Conservation (phyloP, 2,329 filamentous ascomycete genomes). For the Cladosporium sp. region DNA sequence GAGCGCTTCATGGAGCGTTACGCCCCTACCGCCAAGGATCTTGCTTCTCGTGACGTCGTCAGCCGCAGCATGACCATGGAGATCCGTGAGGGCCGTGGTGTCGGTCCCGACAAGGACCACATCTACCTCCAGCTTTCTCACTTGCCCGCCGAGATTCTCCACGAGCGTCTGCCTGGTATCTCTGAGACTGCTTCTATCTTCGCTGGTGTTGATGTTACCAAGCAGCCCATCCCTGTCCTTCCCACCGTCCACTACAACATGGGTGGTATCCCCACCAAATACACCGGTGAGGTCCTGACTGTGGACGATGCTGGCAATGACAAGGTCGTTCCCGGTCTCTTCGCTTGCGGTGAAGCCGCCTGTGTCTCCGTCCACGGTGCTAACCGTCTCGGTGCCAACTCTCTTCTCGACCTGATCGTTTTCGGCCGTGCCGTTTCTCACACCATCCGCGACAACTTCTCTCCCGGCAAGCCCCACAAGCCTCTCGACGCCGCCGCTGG, state of each 20-base stretch:
- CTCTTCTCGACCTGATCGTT: conserved; percentile 92
- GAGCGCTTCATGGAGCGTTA: conserved; percentile 99
- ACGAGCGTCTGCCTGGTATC: conserved; percentile 96
- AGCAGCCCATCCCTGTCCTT: conserved; percentile 93
- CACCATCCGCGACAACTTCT: conserved; percentile 92
- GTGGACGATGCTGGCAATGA: conserved; percentile 82
- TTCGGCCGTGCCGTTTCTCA: conserved; percentile 97
- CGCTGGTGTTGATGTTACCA: conserved; percentile 90
- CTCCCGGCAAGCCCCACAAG: conserved; percentile 73
- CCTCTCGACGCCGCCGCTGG: conserved; percentile 80
- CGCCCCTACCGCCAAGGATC: conserved; percentile 94
- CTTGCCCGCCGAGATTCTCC: conserved; percentile 83
- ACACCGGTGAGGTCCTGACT: conserved; percentile 92
- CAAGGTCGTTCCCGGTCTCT: conserved; percentile 89
- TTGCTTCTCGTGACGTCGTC: conserved; percentile 92
- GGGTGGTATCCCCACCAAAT: conserved; percentile 97
- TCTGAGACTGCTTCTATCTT: conserved; percentile 98
- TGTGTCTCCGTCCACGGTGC: conserved; percentile 98
- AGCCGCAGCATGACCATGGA: conserved; percentile 98
- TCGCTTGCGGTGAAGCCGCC: conserved; percentile 93
- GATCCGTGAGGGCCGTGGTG: conserved; percentile 94
- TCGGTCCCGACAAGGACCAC: conserved; percentile 95
- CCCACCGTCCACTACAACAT: conserved; percentile 99
- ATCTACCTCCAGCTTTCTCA: conserved; percentile 98
- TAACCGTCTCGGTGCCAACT: conserved; percentile 97